Evolutionary conservation across 1,284 basidiomycete genomes (phyloP), one percentile per base, ranked within the genome.

Genomic region (Pyrrhoderma lamaoense): DNA sequence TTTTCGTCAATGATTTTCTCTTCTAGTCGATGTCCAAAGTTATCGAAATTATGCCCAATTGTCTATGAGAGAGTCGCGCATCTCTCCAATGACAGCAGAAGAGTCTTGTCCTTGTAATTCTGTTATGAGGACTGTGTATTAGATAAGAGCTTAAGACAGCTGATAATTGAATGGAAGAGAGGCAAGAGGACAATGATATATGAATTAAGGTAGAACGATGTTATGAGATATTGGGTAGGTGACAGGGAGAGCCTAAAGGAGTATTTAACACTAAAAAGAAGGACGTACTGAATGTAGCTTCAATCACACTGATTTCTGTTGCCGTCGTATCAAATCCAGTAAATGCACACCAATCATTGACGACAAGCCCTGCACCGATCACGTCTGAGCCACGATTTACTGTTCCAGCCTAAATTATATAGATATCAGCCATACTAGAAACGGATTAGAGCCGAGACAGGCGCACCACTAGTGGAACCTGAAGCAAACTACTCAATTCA

Each of bases 261-360:
- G 19, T 42, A 39, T 38, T 19, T 23, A 45, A 37, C 23, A 27
- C 14, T 25, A 36, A 45, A n/a, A 25, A 43, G 19, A n/a, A 49
- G 23, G 35, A 76, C 89, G 63, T 61, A 92, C 91, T 94, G 79
- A 99, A 99, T 35, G 93, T 80, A 35, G 93, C 93, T 68, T 99
- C 96, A 60, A 99, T 96, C 47, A 99, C 96, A 61, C 86, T 91
- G 66, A 98, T 91, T 70, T 99, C 96, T 48, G 95, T 98, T 16
- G 96, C 96, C 19, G 95, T 98, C 51, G 95, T 96, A 65, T 97
- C 93, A 39, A 95, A 76, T 38, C 93, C 93, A 25, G 91, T 92
- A 69, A 99, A 99, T 14, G 96, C 95, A 71, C 89, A 93, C 93
- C 94, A 99, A 68, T 99, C 94, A 65, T 99, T 99, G 55, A 98